Evolutionary conservation across 192 early-diverging fungal genomes (phyloP), one percentile per base, ranked within the genome.

Genomic region (Umbelopsis isabellina): DNA sequence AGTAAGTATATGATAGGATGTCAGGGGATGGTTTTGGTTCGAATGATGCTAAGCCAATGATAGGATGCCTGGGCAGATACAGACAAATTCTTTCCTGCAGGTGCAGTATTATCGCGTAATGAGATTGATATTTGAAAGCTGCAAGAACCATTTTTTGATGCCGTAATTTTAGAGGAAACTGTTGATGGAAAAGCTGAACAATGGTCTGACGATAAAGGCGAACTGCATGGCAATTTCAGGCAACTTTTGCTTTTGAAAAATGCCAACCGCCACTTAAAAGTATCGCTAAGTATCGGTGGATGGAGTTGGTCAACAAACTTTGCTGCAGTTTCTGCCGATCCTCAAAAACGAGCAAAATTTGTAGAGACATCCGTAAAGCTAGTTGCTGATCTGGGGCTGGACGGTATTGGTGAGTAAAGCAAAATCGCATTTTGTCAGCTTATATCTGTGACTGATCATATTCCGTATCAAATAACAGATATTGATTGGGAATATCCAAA

Each of bases 401-500:
- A 88, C 79, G 87, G 86, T 16, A 73, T 88, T 30, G 87, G 83
- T 72, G 23, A 52, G 23, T 69, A 16, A 20, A n/a, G 16, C 9
- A 21, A 27, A 69, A 0, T 8, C 12, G 11, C 50, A 15, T 16
- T 49, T 33, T 50, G 22, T 37, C 20, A 47, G 21, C 44, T 8
- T 53, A 8, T 53, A 22, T 11, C 8, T 25, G 27, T 27, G 2
- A 4, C 44, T 46, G 46, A 41, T 4, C 13, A 3, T 12, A 12
- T 11, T 1, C 16, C 6, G 37, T 41, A 35, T 25, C 0, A 15
- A n/a, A 30, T 2, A 10, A 49, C 71, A 73, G 89, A 91, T 68
- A 88, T 91, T 68, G 90, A 91, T 74, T 92, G 91, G 92, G 92
- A 94, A 74, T 93, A 89, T 52, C 92, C 92, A 20, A 86, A 87